Conservation (phyloP, 352 stramenopile species). For the Hyaloperonospora arabidopsidis region DNA sequence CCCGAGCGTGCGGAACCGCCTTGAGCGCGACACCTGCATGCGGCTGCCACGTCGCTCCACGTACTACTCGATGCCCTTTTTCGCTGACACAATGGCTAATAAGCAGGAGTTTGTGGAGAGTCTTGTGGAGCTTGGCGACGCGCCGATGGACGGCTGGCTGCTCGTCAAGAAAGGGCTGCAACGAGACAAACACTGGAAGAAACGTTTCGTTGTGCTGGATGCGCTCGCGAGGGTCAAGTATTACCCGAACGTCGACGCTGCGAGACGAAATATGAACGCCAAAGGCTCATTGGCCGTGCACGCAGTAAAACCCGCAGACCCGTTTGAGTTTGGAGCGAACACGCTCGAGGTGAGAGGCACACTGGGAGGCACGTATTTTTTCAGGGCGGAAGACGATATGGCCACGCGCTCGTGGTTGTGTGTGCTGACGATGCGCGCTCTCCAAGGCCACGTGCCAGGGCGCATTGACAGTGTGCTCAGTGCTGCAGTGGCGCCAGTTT, state of each 20-base stretch:
- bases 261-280: constrained; percentile 68
- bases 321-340: constrained; percentile 64
- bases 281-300: constrained; percentile 73
- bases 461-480: constrained; percentile 54
- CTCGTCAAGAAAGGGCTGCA: constrained; percentile 69
- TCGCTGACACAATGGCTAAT: constrained; percentile 60
- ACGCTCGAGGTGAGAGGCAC: constrained; percentile 71
- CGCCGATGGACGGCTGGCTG: constrained; percentile 63
- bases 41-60: constrained; percentile 51
- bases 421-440: constrained; percentile 73
- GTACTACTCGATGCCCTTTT: constrained; percentile 77
- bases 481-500: constrained; percentile 23
- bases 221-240: constrained; percentile 71
- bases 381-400: constrained; percentile 72
- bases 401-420: constrained; percentile 70
- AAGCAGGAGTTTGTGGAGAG: constrained; percentile 72
- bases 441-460: constrained; percentile 59
- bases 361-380: constrained; percentile 74
- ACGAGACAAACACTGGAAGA: constrained; percentile 78
- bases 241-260: constrained; percentile 67
- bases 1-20: constrained; percentile 47
- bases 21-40: constrained; percentile 52
- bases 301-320: constrained; percentile 62
- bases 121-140: constrained; percentile 59
- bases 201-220: constrained; percentile 72